Evolutionary conservation across 73 alveolate species (phyloP).

Genomic region (Stentor roeselii): DNA sequence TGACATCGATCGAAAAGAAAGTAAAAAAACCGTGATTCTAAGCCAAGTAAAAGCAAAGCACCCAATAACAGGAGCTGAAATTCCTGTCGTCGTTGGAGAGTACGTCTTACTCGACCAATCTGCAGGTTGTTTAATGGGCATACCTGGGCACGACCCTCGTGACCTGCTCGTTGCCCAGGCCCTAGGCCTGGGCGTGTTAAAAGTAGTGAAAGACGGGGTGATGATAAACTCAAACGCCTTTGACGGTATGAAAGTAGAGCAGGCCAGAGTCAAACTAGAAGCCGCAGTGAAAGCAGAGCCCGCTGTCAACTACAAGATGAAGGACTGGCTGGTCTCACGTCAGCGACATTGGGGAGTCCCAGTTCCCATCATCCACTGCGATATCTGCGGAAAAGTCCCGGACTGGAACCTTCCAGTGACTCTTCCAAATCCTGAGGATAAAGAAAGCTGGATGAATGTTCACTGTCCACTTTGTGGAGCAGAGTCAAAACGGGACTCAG

Average conservation of each 20-base stretch:
- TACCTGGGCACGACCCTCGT: constrained; percentile 65
- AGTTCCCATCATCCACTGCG: constrained; percentile 57
- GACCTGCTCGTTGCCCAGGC: constrained; percentile 41
- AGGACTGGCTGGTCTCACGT: constrained; percentile 59
- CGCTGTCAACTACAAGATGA: constrained; percentile 38
- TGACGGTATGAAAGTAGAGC: constrained; percentile 28
- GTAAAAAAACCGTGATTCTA: neutral
- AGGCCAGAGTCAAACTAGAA: constrained; percentile 34
- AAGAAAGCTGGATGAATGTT: neutral
- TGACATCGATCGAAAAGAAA: neutral
- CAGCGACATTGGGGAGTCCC: constrained; percentile 82
- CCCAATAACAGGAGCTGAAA: constrained; percentile 45
- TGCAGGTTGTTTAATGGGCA: constrained; percentile 65
- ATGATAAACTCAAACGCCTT: constrained; percentile 39
- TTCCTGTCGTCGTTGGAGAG: constrained; percentile 51
- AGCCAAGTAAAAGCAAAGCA: constrained; percentile 18
- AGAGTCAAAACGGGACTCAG: constrained; percentile 45
- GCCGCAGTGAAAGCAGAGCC: neutral
- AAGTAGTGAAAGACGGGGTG: constrained; percentile 26
- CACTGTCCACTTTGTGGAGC: constrained; percentile 15
- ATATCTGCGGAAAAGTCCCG: constrained; percentile 44
- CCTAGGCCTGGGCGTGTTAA: constrained; percentile 28
- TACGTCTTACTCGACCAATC: constrained; percentile 59
- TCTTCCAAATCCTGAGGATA: constrained; percentile 41
- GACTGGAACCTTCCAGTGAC: constrained; percentile 49